Percentiles rank a stretch among this genome's conserved stretches.
Evolutionary conservation across 2,329 filamentous ascomycete species (phyloP).

Genomic region (Ampelomyces quisqualis): DNA sequence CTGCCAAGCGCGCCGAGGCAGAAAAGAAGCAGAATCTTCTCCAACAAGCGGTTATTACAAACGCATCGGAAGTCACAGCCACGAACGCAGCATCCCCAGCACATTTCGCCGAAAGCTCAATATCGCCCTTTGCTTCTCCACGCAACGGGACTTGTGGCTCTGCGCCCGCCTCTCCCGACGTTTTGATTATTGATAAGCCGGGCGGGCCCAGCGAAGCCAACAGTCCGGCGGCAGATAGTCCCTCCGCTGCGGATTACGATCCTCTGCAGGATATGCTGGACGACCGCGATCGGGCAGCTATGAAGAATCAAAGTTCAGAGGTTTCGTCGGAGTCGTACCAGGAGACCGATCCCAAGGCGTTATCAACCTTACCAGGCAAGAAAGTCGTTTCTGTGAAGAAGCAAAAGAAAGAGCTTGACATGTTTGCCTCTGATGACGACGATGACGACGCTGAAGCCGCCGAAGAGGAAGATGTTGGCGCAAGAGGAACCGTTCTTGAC

Average conservation of each 20-base stretch:
- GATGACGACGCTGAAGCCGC: constrained; percentile 65
- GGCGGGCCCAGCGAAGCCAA: constrained; percentile 41
- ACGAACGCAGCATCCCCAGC: constrained; percentile 50
- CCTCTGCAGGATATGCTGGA: constrained; percentile 86
- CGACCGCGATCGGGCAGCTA: constrained; percentile 70
- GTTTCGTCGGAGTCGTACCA: constrained; percentile 57
- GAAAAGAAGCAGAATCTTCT: constrained; percentile 59
- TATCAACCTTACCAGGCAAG: constrained; percentile 52
- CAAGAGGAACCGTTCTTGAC: constrained; percentile 49
- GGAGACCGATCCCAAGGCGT: constrained; percentile 57
- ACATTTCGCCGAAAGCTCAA: constrained; percentile 33
- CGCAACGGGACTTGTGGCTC: constrained; percentile 41
- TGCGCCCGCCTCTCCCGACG: constrained; percentile 42
- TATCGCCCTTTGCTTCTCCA: constrained; percentile 42
- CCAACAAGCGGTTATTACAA: constrained; percentile 69
- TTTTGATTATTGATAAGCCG: constrained; percentile 46
- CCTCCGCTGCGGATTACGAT: constrained; percentile 92
- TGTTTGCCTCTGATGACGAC: constrained; percentile 72
- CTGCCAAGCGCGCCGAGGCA: constrained; percentile 40
- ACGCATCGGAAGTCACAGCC: constrained; percentile 59
- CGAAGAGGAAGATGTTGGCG: constrained; percentile 49
- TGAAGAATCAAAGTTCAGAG: constrained; percentile 48
- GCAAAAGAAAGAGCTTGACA: constrained; percentile 59
- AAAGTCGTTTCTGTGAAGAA: constrained; percentile 40
- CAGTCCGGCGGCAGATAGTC: constrained; percentile 58